phyloP scores from a whole-genome alignment of 2,329 filamentous ascomycete species.

The Pseudogymnoascus sp. region DNA sequence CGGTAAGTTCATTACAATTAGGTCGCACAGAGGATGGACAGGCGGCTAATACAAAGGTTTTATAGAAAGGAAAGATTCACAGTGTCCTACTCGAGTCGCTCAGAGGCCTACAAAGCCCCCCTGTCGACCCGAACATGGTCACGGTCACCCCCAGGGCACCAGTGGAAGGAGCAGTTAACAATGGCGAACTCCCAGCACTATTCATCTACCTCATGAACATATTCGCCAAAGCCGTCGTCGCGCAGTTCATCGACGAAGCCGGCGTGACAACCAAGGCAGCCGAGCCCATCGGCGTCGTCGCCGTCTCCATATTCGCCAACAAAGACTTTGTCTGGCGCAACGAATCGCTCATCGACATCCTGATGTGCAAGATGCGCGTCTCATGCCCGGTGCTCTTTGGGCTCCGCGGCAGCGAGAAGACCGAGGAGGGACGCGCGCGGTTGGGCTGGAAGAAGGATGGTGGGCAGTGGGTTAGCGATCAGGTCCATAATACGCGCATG shows the following conservation, averaged over 20 bases:
- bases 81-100: constrained; percentile 45
- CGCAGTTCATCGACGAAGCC: constrained; percentile 61
- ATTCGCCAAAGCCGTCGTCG: constrained; percentile 64
- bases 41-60: constrained; percentile 13
- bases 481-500: constrained; percentile 75
- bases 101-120: constrained; percentile 43
- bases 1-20: constrained; percentile 36
- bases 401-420: constrained; percentile 67
- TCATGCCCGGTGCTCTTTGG: constrained; percentile 82
- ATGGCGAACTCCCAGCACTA: constrained; percentile 51
- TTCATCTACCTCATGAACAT: constrained; percentile 71
- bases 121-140: constrained; percentile 48
- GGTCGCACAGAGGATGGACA: neutral
- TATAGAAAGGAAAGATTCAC: constrained; percentile 40
- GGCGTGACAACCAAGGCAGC: constrained; percentile 57
- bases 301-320: constrained; percentile 66
- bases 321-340: constrained; percentile 60
- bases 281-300: constrained; percentile 71
- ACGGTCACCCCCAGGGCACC: constrained; percentile 38
- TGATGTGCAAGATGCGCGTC: constrained; percentile 78
- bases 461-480: constrained; percentile 55
- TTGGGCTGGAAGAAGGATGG: constrained; percentile 64
- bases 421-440: constrained; percentile 54
- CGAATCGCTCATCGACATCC: constrained; percentile 66
- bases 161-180: constrained; percentile 42